phyloP scores from a whole-genome alignment of 2,329 filamentous ascomycete genomes.

The Orbilia javanica region DNA sequence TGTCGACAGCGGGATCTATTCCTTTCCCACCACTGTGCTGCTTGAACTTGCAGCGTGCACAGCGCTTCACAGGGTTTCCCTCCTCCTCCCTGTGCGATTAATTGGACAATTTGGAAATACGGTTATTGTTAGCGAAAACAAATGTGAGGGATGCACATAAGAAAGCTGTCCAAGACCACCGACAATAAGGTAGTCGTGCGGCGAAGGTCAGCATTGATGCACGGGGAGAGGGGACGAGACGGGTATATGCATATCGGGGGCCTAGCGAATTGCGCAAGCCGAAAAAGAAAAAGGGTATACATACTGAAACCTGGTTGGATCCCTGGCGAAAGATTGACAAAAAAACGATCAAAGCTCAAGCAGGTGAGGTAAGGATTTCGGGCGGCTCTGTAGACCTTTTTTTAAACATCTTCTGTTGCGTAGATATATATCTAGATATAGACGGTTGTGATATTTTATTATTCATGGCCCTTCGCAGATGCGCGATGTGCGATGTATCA shows the following conservation, averaged over 20 bases:
- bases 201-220: conserved; percentile 13
- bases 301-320: background rate
- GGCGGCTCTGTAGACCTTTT: conserved; percentile 8
- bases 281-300: background rate
- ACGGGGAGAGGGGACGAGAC: background rate
- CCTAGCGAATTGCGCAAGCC: conserved; percentile 28
- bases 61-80: background rate
- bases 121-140: conserved; percentile 20
- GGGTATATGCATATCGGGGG: conserved; percentile 26
- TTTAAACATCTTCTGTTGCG: background rate
- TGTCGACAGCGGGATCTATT: conserved; percentile 16
- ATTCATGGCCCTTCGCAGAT: background rate
- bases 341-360: conserved; percentile 44
- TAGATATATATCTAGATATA: background rate
- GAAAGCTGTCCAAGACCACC: background rate
- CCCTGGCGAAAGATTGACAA: conserved; percentile 10
- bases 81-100: background rate
- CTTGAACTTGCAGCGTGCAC: background rate
- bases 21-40: background rate
- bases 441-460: background rate
- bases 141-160: conserved; percentile 9
- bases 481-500: conserved; percentile 16
- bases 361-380: conserved; percentile 26
- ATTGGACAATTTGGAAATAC: conserved; percentile 14
- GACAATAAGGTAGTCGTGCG: conserved; percentile 14